phyloP scores from a whole-genome alignment of 2,329 filamentous ascomycete species.

The Cladorrhinum sp. region DNA sequence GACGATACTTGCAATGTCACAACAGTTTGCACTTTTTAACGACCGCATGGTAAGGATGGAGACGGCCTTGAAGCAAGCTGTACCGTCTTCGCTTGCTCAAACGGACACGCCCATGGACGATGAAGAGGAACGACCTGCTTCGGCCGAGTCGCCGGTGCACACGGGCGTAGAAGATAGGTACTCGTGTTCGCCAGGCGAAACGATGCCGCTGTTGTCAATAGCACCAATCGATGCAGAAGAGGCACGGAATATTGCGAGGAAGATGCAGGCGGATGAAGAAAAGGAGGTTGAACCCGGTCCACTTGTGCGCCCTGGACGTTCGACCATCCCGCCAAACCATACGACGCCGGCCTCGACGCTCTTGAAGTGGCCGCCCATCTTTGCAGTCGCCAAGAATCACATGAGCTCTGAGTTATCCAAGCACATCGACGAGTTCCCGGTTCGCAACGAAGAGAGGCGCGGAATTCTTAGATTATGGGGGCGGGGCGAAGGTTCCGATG shows the following conservation, averaged over 20 bases:
- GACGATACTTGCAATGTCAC: slow-evolving; percentile 43
- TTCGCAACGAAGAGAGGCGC: slow-evolving; percentile 69
- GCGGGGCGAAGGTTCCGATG: slow-evolving; percentile 69
- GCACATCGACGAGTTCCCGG: slow-evolving; percentile 68
- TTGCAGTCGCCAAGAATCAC: slow-evolving; percentile 55
- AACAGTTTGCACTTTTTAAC: slow-evolving; percentile 36
- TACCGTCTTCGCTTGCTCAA: slow-evolving; percentile 28
- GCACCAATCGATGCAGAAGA: slow-evolving; percentile 24
- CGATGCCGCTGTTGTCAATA: slow-evolving; percentile 18
- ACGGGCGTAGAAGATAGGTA: slow-evolving; percentile 20
- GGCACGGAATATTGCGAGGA: slow-evolving; percentile 34
- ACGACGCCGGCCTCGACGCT: slow-evolving; percentile 86
- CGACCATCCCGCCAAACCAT: slow-evolving; percentile 78
- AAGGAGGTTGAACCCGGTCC: slow-evolving; percentile 51
- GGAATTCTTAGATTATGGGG: slow-evolving; percentile 75
- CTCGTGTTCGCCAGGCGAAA: slow-evolving; percentile 32
- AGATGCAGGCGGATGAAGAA: slow-evolving; percentile 43
- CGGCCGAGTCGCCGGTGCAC: slow-evolving; percentile 19
- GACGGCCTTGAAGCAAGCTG: slow-evolving; percentile 29
- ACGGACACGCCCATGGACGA: slow-evolving; percentile 27
- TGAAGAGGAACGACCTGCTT: slow-evolving; percentile 21
- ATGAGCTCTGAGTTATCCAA: slow-evolving; percentile 50
- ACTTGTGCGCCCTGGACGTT: slow-evolving; percentile 54
- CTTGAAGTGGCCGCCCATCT: slow-evolving; percentile 68
- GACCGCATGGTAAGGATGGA: slow-evolving; percentile 40